Base-by-base conservation (phyloP, 306 rosid species). In the Phaseolus lunatus region DNA sequence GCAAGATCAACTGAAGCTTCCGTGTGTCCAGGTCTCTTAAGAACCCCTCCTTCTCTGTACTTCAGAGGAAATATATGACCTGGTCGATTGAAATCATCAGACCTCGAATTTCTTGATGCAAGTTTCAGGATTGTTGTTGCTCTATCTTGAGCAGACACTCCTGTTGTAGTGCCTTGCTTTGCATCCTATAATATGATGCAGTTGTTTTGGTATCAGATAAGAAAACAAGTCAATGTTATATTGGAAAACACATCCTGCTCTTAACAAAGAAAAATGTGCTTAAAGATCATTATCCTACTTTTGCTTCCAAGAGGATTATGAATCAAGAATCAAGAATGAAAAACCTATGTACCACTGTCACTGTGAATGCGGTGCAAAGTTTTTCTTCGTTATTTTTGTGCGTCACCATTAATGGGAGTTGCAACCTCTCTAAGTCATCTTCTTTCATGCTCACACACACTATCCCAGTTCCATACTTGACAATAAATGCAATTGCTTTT, bases 1-100 rank as follows among this genome's bases (percentile, higher is more conserved):
- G 91, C 88, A 78, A 92, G 97, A 77, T 89, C 97, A 54, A 88
- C 88, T 5, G 95, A 88, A 71, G 90, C 95, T 85, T 92, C 91
- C 0, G 95, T 88, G 67, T 92, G 97, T 65, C 97, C 95, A 0
- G 91, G 89, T 82, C 95, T 86, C 82, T 87, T 92, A 65, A 92
- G 78, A 69, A 92, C 91, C 20, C 97, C 93, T 11, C 95, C 73
- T 24, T 67, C 73, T 3, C 56, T 23, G 56, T 67, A 67, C 73
- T 67, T 67, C 8, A 67, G 56, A 35, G 73, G 73, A 67, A 67
- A 88, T 14, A 92, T 81, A 88, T 89, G 97, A 26, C 97, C 92
- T 0, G 94, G 97, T 12, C 91, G 81, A 81, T 85, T 89, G 85
- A 92, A 92, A 67, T 89, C 93, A 33, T 77, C 86, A 44, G 93